Evolutionary conservation across 2,329 filamentous ascomycete genomes (phyloP), one percentile per base, ranked within the genome.

Genomic region (Parasarocladium wereldwijsianum): DNA sequence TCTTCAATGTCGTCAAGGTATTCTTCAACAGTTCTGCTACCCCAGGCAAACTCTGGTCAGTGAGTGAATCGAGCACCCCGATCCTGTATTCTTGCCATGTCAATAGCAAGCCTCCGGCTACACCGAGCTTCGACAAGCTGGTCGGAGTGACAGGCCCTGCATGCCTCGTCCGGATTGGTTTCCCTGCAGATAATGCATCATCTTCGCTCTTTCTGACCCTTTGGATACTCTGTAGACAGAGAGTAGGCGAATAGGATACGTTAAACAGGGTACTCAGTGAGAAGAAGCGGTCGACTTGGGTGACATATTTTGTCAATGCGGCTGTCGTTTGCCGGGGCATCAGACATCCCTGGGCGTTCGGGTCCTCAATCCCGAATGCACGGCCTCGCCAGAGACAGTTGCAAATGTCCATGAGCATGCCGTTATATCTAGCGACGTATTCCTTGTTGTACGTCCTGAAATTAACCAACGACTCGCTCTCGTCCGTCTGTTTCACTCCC

Each of bases 321-420:
- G 53, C 43, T 10, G 67, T 54, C 2, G 73, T 56, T 1, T 53
- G 36, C 8, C 43, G 42, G 10, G 64, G 48, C 6, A 70, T 39
- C 34, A 65, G 51, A 40, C 68, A 73, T 7, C 68, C 71, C 31
- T 63, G 60, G 3, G 70, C 62, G 42, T 74, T 74, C n/a, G 64
- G 55, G 38, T 87, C 80, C 2, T 59, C 57, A 9, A 57, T 56
- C 34, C 70, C 70, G 35, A 92, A 76, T 1, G 77, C 83, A 9
- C 76, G 70, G 14, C 70, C 69, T 7, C 82, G 70, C 83, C 83
- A 92, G 26, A 90, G 50, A 29, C 80, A 72, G 46, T 92, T 92
- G 58, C 82, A 86, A 18, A 85, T 66, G 46, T 93, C 84, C 72
- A 90, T 86, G 18, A 92, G 65, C 47, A 79, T 85, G 14, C 77